Evolutionary conservation across 108 stramenopile genomes (phyloP).

Genomic region (Fistulifera pelliculosa): DNA sequence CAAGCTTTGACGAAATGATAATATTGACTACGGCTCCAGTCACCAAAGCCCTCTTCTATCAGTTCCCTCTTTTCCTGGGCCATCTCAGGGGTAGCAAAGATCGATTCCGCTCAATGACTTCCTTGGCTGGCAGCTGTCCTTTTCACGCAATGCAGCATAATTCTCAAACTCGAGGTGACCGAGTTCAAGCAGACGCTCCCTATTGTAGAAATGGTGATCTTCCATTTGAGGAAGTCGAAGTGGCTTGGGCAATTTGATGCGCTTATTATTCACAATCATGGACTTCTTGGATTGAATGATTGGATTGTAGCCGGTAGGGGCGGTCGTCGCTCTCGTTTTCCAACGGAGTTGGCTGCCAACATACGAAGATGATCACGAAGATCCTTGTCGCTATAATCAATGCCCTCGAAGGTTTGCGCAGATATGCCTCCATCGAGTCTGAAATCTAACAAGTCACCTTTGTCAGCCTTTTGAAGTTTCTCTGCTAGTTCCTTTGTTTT

Average conservation of each 20-base stretch:
- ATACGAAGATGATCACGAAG: constrained; percentile 73
- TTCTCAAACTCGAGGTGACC: constrained; percentile 68
- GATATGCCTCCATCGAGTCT: constrained; percentile 84
- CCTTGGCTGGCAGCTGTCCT: constrained; percentile 55
- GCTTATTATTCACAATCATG: constrained; percentile 69
- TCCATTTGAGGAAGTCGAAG: constrained; percentile 84
- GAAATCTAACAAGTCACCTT: constrained; percentile 92
- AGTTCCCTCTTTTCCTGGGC: constrained; percentile 77
- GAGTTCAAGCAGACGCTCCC: constrained; percentile 76
- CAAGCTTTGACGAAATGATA: constrained; percentile 84
- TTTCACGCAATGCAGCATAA: constrained; percentile 68
- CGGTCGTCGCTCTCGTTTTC: constrained; percentile 81
- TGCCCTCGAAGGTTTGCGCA: constrained; percentile 84
- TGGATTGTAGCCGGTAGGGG: constrained; percentile 74
- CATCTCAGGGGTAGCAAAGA: constrained; percentile 67
- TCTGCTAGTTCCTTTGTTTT: constrained; percentile 86
- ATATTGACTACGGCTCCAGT: constrained; percentile 88
- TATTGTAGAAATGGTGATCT: constrained; percentile 92
- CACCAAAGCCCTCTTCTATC: constrained; percentile 85
- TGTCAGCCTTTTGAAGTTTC: constrained; percentile 87
- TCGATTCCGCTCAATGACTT: constrained; percentile 38
- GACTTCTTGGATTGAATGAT: constrained; percentile 76
- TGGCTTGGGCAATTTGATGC: constrained; percentile 62
- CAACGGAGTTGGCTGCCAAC: constrained; percentile 73
- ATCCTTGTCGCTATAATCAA: constrained; percentile 82